Evolutionary conservation across 2,329 filamentous ascomycete genomes (phyloP), one percentile per base, ranked within the genome.

Genomic region (Cordyceps sp.): DNA sequence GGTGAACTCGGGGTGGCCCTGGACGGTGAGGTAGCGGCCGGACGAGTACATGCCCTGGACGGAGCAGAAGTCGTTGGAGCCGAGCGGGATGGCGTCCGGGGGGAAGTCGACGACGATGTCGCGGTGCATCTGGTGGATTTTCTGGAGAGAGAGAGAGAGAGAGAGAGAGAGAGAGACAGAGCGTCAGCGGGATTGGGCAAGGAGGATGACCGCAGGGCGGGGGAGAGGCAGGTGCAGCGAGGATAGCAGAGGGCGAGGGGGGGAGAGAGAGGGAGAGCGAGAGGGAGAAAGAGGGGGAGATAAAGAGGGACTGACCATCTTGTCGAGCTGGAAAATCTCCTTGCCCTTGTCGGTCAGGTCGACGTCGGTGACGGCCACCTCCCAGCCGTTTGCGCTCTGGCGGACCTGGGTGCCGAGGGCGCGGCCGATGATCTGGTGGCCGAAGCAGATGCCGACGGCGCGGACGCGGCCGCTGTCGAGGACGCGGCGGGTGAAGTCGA

Each of bases 381-480:
- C 61, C 59, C 60, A 64, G 1, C 58, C 58, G 14, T 46, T 49
- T 2, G 55, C 47, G 22, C 49, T 57, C 38, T 52, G 50, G 9
- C 50, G 53, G 2, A 61, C 47, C 19, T 46, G 44, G 5, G 54
- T 50, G 26, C 49, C 54, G 19, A 59, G 43, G 3, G 60, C 59
- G 3, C 60, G 47, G 2, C 53, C 61, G 21, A 65, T 40, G 19
- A 65, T 62, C 42, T 65, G 61, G 31, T 65, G 61, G 2, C 61
- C 61, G 38, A 64, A 65, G 38, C 61, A 65, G 24, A 64, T 50
- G 2, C 61, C 61, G 9, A 64, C 48, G 1, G 63, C 78, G 24
- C 78, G 69, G 48, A 94, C 83, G 40, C 74, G 46, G 6, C 49
- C 53, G 13, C 43, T 40, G 4, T 46, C 42, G 10, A 53, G 47